phyloP scores from a whole-genome alignment of 2,329 filamentous ascomycete genomes.

The Epichloe typhina region DNA sequence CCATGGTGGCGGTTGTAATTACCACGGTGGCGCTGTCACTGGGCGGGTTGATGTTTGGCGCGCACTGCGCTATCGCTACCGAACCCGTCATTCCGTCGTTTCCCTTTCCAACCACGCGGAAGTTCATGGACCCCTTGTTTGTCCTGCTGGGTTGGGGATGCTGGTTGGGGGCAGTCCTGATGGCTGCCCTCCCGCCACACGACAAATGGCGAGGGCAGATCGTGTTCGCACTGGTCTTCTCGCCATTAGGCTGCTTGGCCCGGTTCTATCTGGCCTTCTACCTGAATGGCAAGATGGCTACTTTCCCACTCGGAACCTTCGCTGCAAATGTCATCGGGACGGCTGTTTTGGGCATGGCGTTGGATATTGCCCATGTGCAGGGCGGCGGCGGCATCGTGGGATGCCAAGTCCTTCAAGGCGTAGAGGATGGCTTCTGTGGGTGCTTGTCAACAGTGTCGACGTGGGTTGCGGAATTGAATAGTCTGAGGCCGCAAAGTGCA shows the following conservation, averaged over 20 bases:
- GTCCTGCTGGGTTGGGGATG: slow-evolving; percentile 55
- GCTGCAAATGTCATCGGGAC: slow-evolving; percentile 68
- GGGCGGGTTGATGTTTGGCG: slow-evolving; percentile 55
- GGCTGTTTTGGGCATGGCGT: slow-evolving; percentile 59
- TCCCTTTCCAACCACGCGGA: slow-evolving; percentile 41
- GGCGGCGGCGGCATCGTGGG: slow-evolving; percentile 38
- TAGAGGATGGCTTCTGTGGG: slow-evolving; percentile 57
- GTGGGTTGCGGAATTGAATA: slow-evolving; percentile 48
- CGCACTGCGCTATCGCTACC: slow-evolving; percentile 56
- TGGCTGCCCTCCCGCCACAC: slow-evolving; percentile 60
- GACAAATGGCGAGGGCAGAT: slow-evolving; percentile 63
- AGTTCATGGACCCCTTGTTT: slow-evolving; percentile 47
- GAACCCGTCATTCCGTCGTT: slow-evolving; percentile 47
- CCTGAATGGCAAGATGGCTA: slow-evolving; percentile 53
- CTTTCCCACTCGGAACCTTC: slow-evolving; percentile 82
- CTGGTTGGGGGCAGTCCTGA: slow-evolving; percentile 66
- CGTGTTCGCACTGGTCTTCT: slow-evolving; percentile 68
- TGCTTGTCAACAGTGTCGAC: slow-evolving; percentile 54
- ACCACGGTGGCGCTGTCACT: slow-evolving; percentile 59
- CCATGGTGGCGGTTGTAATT: slow-evolving; percentile 62
- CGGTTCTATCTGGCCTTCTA: slow-evolving; percentile 60
- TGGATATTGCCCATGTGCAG: slow-evolving; percentile 60
- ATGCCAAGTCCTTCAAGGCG: slow-evolving; percentile 54
- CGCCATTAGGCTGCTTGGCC: slow-evolving; percentile 62
- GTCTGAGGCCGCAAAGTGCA: slow-evolving; percentile 36